phyloP scores from a whole-genome alignment of 345 rosid genomes.

The Acer saccharum region DNA sequence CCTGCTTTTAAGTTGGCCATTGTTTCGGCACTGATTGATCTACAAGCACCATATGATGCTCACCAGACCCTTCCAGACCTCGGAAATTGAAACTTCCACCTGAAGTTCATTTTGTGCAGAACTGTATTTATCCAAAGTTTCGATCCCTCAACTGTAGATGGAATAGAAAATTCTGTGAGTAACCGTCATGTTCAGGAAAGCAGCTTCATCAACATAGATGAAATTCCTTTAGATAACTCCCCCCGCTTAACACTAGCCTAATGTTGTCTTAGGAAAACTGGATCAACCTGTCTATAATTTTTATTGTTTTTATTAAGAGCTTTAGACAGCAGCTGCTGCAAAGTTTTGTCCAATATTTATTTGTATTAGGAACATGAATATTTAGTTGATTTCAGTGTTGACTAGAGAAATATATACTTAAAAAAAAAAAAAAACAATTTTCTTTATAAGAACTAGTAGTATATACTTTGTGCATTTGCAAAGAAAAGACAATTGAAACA shows the following conservation, averaged over 20 bases:
- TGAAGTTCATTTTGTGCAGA: neutral
- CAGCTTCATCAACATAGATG: neutral
- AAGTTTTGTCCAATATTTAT: neutral
- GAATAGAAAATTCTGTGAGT: neutral
- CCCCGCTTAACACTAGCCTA: no score
- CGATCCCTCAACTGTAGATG: neutral
- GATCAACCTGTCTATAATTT: neutral
- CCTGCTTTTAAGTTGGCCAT: neutral
- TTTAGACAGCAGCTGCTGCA: neutral
- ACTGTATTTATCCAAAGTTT: neutral
- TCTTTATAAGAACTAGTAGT: neutral
- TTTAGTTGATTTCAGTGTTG: neutral
- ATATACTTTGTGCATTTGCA: neutral
- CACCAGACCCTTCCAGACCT: neutral
- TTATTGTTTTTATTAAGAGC: neutral
- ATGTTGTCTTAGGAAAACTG: neutral
- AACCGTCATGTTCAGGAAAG: neutral
- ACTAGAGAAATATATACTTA: neutral
- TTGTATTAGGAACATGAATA: neutral
- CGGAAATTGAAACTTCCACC: neutral
- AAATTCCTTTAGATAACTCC: neutral
- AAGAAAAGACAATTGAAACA: neutral
- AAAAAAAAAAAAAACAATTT: neutral
- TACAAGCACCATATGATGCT: neutral
- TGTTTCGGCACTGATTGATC: neutral